phyloP scores from a whole-genome alignment of 345 rosid species.

The sweet orange (Citrus sinensis) region DVS_A1.0 CM039163.1:3146501-3147000 shows the following conservation, averaged over 20 bases:
- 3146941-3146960: not conserved
- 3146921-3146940: constrained; percentile 21
- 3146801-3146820: constrained; percentile 48
- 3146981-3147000: constrained; percentile 20
- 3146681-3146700: constrained; percentile 17
- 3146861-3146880: constrained; percentile 42
- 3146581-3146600: constrained; percentile 49
- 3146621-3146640: constrained; percentile 59
- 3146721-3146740: constrained; percentile 5
- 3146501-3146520: constrained; percentile 59
- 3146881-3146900: constrained; percentile 41
- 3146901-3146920: constrained; percentile 18
- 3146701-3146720: not conserved
- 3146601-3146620: constrained; percentile 58
- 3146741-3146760: constrained; percentile 42
- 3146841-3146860: constrained; percentile 16
- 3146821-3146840: constrained; percentile 47
- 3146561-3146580: constrained; percentile 63
- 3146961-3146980: constrained; percentile 21
- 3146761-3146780: constrained; percentile 38
- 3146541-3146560: constrained; percentile 58
- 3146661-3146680: constrained; percentile 9
- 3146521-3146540: constrained; percentile 34
- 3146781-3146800: constrained; percentile 22
- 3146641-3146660: constrained; percentile 49